Evolutionary conservation across 139 green algal species (phyloP).

Genomic region (Zygnema circumcarinatum): DNA sequence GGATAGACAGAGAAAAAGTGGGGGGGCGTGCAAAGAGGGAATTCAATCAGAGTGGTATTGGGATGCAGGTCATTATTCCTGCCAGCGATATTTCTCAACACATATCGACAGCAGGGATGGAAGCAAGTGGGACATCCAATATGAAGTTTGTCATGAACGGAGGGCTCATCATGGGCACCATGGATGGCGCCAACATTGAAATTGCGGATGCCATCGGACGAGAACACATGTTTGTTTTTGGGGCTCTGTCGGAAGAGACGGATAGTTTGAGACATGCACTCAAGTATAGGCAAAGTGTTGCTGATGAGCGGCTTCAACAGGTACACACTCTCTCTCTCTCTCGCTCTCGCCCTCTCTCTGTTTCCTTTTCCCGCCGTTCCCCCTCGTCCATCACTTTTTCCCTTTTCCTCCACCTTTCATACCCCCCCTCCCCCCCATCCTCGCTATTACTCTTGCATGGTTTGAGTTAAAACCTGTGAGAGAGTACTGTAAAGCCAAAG

Average conservation of each 20-base stretch:
- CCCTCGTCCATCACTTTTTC: not conserved
- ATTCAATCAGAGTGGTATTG: too few species aligned
- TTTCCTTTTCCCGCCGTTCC: not conserved
- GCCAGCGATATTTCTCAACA: constrained; percentile 91
- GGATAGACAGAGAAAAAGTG: too few species aligned
- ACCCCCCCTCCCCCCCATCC: too few species aligned
- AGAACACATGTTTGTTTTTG: constrained; percentile 92
- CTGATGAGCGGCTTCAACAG: constrained; percentile 55
- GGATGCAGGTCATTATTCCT: constrained; percentile 64
- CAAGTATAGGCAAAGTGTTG: constrained; percentile 40
- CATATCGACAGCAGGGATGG: constrained; percentile 95
- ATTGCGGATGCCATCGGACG: constrained; percentile 86
- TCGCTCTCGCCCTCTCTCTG: constrained; percentile 28
- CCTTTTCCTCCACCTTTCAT: too few species aligned
- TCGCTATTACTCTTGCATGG: too few species aligned
- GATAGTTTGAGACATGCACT: constrained; percentile 61
- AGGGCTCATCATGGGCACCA: constrained; percentile 89
- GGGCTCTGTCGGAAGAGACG: constrained; percentile 71
- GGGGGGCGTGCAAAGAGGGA: too few species aligned
- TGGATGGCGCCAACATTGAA: constrained; percentile 99
- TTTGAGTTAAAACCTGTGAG: too few species aligned
- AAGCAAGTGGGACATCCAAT: constrained; percentile 95
- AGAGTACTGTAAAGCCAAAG: too few species aligned
- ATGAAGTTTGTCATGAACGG: constrained; percentile 99
- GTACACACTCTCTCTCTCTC: constrained; percentile 8